Evolutionary conservation across 768 basidiomycete genomes (phyloP).

Genomic region (Mrakia hoshinonis): DNA sequence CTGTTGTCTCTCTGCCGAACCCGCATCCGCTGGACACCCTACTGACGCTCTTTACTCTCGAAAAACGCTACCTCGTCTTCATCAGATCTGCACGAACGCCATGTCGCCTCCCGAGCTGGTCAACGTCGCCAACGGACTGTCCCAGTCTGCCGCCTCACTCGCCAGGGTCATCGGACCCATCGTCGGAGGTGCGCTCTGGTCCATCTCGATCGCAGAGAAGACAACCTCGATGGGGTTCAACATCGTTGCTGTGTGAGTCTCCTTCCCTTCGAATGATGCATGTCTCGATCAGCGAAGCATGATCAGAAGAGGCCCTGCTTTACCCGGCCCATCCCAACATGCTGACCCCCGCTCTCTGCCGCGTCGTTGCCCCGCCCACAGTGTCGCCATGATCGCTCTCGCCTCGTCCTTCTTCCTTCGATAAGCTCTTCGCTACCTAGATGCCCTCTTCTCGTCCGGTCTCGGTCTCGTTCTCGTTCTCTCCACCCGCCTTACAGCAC

Average conservation of each 20-base stretch:
- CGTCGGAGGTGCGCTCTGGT: constrained; percentile 24
- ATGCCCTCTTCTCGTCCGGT: neutral
- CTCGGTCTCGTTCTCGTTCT: neutral
- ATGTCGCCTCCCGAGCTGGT: constrained; percentile 18
- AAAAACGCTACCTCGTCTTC: neutral
- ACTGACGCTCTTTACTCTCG: neutral
- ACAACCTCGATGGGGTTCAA: constrained; percentile 8
- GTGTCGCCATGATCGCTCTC: constrained; percentile 9
- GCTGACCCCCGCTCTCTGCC: neutral
- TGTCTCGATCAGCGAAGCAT: no score
- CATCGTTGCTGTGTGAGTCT: constrained; percentile 17
- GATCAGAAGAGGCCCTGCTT: no score
- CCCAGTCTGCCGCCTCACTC: constrained; percentile 88
- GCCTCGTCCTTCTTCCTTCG: constrained; percentile 22
- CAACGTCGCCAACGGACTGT: constrained; percentile 71
- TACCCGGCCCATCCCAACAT: no score
- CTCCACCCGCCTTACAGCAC: no score
- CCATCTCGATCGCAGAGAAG: constrained; percentile 15
- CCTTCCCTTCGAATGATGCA: neutral
- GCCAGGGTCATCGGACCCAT: constrained; percentile 79
- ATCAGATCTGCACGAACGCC: constrained; percentile 3
- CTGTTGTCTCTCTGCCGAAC: neutral
- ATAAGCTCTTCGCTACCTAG: neutral
- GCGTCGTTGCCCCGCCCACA: neutral
- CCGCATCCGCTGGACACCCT: neutral